Base-by-base conservation (phyloP, 2,329 filamentous ascomycete genomes). In the Fusarium austroafricanum region DNA sequence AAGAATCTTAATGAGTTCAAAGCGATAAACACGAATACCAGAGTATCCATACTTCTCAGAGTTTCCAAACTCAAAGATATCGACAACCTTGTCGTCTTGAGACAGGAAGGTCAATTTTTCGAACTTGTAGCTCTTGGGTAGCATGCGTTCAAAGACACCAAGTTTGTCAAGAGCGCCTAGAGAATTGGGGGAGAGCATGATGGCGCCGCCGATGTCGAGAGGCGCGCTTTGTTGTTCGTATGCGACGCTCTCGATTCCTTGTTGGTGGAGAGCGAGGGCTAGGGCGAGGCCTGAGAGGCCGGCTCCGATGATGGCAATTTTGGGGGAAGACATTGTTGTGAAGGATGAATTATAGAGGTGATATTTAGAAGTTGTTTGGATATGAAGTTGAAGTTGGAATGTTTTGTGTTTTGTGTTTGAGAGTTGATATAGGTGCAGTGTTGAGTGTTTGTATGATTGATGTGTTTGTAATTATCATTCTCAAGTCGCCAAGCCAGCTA, bases 131-230 rank as follows among this genome's bases (percentile, higher is more conserved):
- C 82, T 83, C 10, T 81, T 77, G 0, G 76, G 64, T 10, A 77
- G 75, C 49, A 89, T 77, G 4, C 79, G 77, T 2, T 79, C 44
- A 68, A 86, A 86, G 4, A 87, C 76, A 1, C 79, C 82, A 0
- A 89, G 74, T 0, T 71, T 73, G 63, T 88, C 83, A 0, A 90
- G 79, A 38, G 88, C 78, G 6, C 81, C 79, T 2, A 89, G 80
- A 0, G 86, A 84, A 53, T 89, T 89, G 7, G 87, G 87, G 0
- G 86, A 87, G 4, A 89, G 81, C 83, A 88, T 87, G 29, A 89
- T 78, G 1, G 84, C 86, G 4, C 87, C 87, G 18, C 84, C 83
- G 23, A 83, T 82, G 60, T 83, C 79, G 3, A 82, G 78, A 2
- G 82, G 78, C 0, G 79, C 78, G 1, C 76, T 59, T 10, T 83